A percentile compares a stretch with the other conserved stretches of the same genome.
Conservation (phyloP, 208 protist species). For the Leptomonas pyrrhocoris region DNA sequence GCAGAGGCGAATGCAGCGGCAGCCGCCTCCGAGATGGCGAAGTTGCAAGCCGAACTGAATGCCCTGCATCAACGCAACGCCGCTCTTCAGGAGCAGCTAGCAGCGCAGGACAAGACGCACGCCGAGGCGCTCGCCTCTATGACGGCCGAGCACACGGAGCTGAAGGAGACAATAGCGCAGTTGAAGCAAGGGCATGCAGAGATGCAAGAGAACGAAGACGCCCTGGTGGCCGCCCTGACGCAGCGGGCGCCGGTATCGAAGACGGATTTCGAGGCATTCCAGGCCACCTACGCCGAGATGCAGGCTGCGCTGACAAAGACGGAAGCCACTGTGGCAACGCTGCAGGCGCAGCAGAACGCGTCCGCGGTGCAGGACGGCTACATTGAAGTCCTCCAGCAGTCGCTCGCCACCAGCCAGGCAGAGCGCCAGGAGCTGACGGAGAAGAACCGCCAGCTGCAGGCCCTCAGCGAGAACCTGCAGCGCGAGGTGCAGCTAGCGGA, state of each 20-base stretch:
- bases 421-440: slow-evolving; percentile 15
- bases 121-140: slow-evolving; percentile 7
- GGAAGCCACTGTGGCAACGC: slow-evolving; percentile 14
- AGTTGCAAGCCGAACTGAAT: neutral
- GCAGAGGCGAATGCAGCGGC: neutral
- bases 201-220: slow-evolving; percentile 19
- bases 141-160: slow-evolving; percentile 8
- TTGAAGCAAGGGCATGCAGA: slow-evolving; percentile 21
- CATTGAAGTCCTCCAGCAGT: slow-evolving; percentile 16
- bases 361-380: slow-evolving; percentile 2
- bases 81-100: neutral
- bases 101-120: slow-evolving; percentile 5
- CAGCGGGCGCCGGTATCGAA: slow-evolving; percentile 29
- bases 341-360: slow-evolving; percentile 18
- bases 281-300: slow-evolving; percentile 8
- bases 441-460: slow-evolving; percentile 21
- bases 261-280: slow-evolving; percentile 19
- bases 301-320: slow-evolving; percentile 8
- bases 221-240: slow-evolving; percentile 23
- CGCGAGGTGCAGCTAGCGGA: slow-evolving; percentile 33
- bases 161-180: slow-evolving; percentile 25
- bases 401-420: neutral
- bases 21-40: neutral
- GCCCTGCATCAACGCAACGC: neutral
- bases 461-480: slow-evolving; percentile 21